Evolutionary conservation across 495 filamentous ascomycete genomes (phyloP), one percentile per base, ranked within the genome.

Genomic region (Geopyxis carbonaria): DNA sequence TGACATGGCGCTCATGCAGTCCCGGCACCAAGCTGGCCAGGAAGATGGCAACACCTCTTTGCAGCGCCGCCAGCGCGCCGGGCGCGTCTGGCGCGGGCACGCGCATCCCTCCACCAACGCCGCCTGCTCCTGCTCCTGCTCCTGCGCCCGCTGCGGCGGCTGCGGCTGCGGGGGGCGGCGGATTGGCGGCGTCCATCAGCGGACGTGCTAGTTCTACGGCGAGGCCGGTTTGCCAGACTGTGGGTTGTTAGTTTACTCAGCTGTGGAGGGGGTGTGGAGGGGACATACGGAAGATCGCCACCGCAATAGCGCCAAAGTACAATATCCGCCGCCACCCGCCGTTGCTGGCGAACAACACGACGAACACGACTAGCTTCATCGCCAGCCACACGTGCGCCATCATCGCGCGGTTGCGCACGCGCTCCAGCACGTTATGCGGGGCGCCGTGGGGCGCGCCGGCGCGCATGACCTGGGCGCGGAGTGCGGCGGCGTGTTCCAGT

Each of bases 211-310:
- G 38, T 14, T 48, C 45, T 14, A 54, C 45, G 21, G 55, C 38
- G 19, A 55, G 31, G 10, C 52, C 52, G 6, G 52, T 55, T 45
- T 55, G 46, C 52, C 52, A 55, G 23, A 55, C 46, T 51, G 24
- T n/a, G 22, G 25, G 14, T 15, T 15, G 3, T 13, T 31, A 15
- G 15, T 3, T 11, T 48, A 38, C 46, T 35, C 14, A 40, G 35
- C n/a, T 15, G 14, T 32, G 35, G 13, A 37, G 22, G n/a, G n/a
- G 11, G 23, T n/a, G 16, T 28, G 22, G 14, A 9, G 15, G 11
- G 3, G 33, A 37, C 47, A 37, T 45, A 51, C 48, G 34, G 32
- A 55, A 55, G 15, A 55, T 55, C 7, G 44, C 31, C 5, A 51
- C 43, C 9, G 52, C 52, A 28, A 55, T 40, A 28, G 37, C 36